Percentiles rank a stretch among this genome's conserved stretches.
Conservation (phyloP, 1,284 basidiomycete genomes). For the Papiliotrema fonsecae region DNA sequence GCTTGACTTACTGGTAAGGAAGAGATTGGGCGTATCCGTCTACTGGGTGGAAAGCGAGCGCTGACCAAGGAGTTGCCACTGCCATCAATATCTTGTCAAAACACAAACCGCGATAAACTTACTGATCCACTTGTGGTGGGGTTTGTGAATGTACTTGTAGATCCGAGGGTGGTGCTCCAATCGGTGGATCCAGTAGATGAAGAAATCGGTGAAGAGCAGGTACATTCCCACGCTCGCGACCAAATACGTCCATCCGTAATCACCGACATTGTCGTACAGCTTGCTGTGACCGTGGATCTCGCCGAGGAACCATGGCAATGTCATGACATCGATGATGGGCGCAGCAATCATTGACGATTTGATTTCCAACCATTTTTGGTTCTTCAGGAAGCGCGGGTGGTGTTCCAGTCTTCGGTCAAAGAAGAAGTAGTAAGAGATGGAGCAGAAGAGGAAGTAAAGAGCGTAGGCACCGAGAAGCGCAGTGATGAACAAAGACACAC, state of each 20-base stretch:
- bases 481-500: conserved; percentile 66
- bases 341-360: conserved; percentile 69
- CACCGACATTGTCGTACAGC: conserved; percentile 71
- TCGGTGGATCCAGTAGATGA: conserved; percentile 94
- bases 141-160: conserved; percentile 91
- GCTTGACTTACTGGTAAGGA: conserved; percentile 67
- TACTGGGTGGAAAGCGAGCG: conserved; percentile 93
- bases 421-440: conserved; percentile 74
- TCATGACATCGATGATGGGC: conserved; percentile 72
- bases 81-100: conserved; percentile 7
- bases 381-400: conserved; percentile 86
- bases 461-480: conserved; percentile 75
- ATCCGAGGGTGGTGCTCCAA: conserved; percentile 76
- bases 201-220: conserved; percentile 84
- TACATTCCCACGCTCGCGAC: conserved; percentile 55
- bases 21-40: conserved; percentile 92
- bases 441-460: conserved; percentile 83
- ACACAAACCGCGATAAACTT: conserved; percentile 43
- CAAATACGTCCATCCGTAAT: conserved; percentile 52
- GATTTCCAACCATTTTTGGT: conserved; percentile 81
- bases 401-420: conserved; percentile 97
- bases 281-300: conserved; percentile 83
- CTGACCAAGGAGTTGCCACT: conserved; percentile 96
- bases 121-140: conserved; percentile 98
- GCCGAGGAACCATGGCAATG: conserved; percentile 87